Evolutionary conservation across 352 stramenopile genomes (phyloP), one percentile per base, ranked within the genome.

Genomic region (Phytophthora ohioensis): DNA sequence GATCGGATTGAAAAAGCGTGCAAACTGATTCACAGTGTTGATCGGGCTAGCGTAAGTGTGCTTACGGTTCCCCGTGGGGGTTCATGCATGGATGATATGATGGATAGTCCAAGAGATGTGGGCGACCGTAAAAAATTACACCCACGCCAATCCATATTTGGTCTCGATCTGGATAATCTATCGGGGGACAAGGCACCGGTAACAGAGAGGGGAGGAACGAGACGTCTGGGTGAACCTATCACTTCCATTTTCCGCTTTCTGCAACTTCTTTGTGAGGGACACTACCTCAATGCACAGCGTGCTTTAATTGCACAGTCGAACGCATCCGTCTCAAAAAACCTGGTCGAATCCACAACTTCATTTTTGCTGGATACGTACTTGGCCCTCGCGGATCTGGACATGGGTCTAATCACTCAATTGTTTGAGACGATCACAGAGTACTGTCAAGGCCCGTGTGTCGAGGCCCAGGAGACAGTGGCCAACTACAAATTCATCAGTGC

Each of bases 361-460:
- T 92, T 91, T 58, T 64, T 94, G 4, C 31, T 94, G 17, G 81
- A 91, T 10, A 87, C 86, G 2, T 90, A 90, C 43, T 56, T 87
- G 8, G 67, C 74, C 1, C 57, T 91, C 7, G 78, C 79, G 5
- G 75, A 87, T 49, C 36, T 81, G n/a, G 78, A 90, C 27, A 71
- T 91, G 8, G 75, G 57, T 2, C 61, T 94, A 30, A 69, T 92
- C 3, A 89, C 84, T 5, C 86, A 94, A 60, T 38, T 94, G 2
- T 91, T 94, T 58, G 83, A 91, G 42, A 92, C 86, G 5, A 87
- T 94, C 32, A 85, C 84, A 3, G 86, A 94, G 57, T 91, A 89
- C 57, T 94, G 86, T n/a, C 86, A 94, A 65, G 86, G 86, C 5
- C 86, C 82, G 2, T 94, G 86, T 45, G 60, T 80, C 10, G 86